A percentile compares a stretch with the other conserved stretches of the same genome.
Conservation (phyloP, 2,329 filamentous ascomycete genomes). For the Kalmusia sp. region DNA sequence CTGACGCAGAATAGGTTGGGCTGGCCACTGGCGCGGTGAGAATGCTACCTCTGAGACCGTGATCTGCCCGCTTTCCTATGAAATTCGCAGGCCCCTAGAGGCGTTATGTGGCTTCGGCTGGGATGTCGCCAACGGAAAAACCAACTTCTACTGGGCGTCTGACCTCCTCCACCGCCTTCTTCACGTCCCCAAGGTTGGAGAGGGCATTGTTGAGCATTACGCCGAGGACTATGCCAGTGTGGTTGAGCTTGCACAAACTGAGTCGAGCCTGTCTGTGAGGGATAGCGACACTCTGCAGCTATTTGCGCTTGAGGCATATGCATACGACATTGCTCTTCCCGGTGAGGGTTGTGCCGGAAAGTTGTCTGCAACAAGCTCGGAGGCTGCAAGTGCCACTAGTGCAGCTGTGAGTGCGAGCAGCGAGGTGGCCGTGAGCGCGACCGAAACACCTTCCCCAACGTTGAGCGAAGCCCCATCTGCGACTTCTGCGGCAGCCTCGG, state of each 20-base stretch:
- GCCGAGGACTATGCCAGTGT: slow-evolving; percentile 65
- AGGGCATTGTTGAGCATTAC: slow-evolving; percentile 68
- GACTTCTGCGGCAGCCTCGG: slow-evolving; percentile 17
- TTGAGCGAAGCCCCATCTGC: slow-evolving; percentile 13
- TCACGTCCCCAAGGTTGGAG: slow-evolving; percentile 67
- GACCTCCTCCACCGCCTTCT: slow-evolving; percentile 73
- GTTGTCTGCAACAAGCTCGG: slow-evolving; percentile 20
- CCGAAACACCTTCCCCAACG: slow-evolving; percentile 14
- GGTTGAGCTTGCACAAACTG: slow-evolving; percentile 60
- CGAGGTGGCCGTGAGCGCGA: slow-evolving; percentile 6
- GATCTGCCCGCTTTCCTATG: slow-evolving; percentile 70
- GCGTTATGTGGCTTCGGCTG: slow-evolving; percentile 69
- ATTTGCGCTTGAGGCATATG: slow-evolving; percentile 73
- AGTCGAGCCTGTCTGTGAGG: slow-evolving; percentile 57
- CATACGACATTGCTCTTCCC: slow-evolving; percentile 68
- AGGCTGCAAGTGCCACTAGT: slow-evolving; percentile 5
- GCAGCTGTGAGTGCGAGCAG: not conserved
- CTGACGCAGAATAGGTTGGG: slow-evolving; percentile 59
- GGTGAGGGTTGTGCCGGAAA: slow-evolving; percentile 67
- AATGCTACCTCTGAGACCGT: slow-evolving; percentile 73
- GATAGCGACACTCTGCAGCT: slow-evolving; percentile 72
- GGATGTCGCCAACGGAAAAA: slow-evolving; percentile 62
- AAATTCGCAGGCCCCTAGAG: slow-evolving; percentile 62
- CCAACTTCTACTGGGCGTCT: slow-evolving; percentile 70
- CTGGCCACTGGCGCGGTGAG: slow-evolving; percentile 70